Base-by-base conservation (phyloP, 768 basidiomycete genomes). In the Leccinum olivaceopallidum region DNA sequence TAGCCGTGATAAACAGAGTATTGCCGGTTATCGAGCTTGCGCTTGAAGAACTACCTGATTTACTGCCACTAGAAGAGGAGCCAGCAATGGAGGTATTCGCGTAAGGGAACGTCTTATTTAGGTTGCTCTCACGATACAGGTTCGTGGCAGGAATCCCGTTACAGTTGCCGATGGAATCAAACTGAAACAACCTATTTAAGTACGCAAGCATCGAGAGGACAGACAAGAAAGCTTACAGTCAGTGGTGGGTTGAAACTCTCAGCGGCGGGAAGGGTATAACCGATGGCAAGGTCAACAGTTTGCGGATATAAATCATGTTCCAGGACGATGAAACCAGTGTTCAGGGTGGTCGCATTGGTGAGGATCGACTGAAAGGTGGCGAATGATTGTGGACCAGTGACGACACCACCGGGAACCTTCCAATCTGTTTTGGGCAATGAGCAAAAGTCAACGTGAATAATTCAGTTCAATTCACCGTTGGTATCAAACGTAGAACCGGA, bases 241-340 rank as follows among this genome's bases (percentile, higher is more conserved):
- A 95, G 86, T 3, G 80, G 63, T 14, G 90, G 91, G 16, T 78
- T 78, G 68, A 87, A 85, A 22, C 67, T 80, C 67, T 90, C 73
- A 22, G 94, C 95, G 30, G 86, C 80, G 59, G 91, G 83, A 18
- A 97, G 79, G 63, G 92, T 88, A 77, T 94, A 95, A 24, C 91
- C 93, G 59, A 89, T 82, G 30, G 95, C 95, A 64, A 98, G 85
- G 67, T 96, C 92, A 55, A 96, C 94, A 13, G 92, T 90, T 68
- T 92, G 85, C 63, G 87, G 76, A 65, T 80, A 95, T 39, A 96
- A 79, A 73, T 97, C 95, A 67, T 95, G 93, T 73, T 94, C 82
- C 58, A 98, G 79, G 36, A 95, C 92, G 67, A 95, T 85, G 80
- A 98, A 97, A 68, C 89, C 89, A 42, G 83, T 86, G 54, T 81